Base-by-base conservation (phyloP, 2,329 filamentous ascomycete genomes). In the Epichloe bromicola region DNA sequence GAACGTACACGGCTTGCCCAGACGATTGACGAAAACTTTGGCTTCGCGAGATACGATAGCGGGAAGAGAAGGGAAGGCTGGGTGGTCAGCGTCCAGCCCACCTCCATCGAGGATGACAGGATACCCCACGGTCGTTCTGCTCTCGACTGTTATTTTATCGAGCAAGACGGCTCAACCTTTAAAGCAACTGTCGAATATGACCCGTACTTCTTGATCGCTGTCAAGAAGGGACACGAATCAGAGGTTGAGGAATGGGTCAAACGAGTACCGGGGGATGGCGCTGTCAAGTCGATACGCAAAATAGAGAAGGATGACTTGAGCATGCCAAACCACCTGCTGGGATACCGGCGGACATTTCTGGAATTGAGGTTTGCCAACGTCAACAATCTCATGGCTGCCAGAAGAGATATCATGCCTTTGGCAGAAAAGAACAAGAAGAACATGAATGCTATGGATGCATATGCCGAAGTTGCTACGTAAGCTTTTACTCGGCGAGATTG, bases 381-480 rank as follows among this genome's bases (percentile, higher is more conserved):
- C 50, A 76, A 75, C 58, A 87, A 97, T 66, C 69, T 98, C 55
- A 71, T 98, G 67, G 80, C 85, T n/a, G 89, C 90, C 44, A 79
- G 90, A 57, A 87, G 81, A 61, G 83, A 86, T 46, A 81, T 98
- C 44, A 82, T 88, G 74, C 93, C 93, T 1, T 79, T 98, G 64
- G 93, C 91, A 14, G 89, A 96, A 70, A 94, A 88, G 71, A 98
- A 98, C 66, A 95, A 86, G 73, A 95, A 93, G 70, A 91, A 88
- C 59, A 84, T 95, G 76, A 89, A 88, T 72, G 88, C 90, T 48
- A 95, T 97, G 86, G 93, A 98, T 73, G 90, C 91, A 57, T 98
- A 98, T 73, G 90, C 90, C 41, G 93, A 98, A 73, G 89, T 97
- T 62, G 88, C 88, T 55, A 86, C 83, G 87, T 91, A 67, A 67